Conservation (phyloP, 768 basidiomycete genomes). For the Inosperma sp. region DNA sequence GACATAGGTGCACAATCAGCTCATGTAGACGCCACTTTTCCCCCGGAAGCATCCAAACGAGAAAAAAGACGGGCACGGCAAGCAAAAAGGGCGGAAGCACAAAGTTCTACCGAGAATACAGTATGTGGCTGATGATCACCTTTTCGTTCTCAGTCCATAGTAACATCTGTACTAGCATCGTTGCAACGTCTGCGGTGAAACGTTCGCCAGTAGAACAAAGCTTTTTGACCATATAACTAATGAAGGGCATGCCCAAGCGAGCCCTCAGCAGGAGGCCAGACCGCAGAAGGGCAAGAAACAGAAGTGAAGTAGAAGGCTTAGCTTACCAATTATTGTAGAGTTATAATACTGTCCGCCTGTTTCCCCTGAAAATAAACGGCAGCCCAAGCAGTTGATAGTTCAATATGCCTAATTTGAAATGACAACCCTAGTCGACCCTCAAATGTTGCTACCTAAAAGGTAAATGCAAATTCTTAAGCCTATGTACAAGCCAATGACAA, state of each 20-base stretch:
- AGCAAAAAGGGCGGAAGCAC: constrained; percentile 56
- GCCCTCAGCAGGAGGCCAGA: constrained; percentile 20
- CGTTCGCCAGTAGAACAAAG: constrained; percentile 66
- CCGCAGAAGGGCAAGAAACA: constrained; percentile 13
- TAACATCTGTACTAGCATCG: constrained; percentile 29
- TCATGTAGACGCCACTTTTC: neutral
- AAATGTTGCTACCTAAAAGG: no score
- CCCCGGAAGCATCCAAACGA: constrained; percentile 52
- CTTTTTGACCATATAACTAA: constrained; percentile 70
- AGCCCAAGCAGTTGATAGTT: no score
- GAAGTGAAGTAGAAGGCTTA: constrained; percentile 11
- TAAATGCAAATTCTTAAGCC: no score
- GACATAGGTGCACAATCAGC: neutral
- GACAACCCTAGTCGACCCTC: no score
- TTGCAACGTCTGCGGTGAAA: constrained; percentile 66
- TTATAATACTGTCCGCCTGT: no score
- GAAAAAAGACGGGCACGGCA: constrained; percentile 79
- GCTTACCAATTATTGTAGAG: neutral
- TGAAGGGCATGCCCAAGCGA: constrained; percentile 63
- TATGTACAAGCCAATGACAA: no score
- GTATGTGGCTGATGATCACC: constrained; percentile 16
- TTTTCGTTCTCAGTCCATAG: neutral
- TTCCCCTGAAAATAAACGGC: no score
- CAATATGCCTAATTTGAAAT: no score
- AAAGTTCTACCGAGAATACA: constrained; percentile 24